These are phyloP conservation scores for Radiomyces spectabilis DNA, from an alignment of 192 early-diverging fungal species.

Conservation along the genomic window DNA sequence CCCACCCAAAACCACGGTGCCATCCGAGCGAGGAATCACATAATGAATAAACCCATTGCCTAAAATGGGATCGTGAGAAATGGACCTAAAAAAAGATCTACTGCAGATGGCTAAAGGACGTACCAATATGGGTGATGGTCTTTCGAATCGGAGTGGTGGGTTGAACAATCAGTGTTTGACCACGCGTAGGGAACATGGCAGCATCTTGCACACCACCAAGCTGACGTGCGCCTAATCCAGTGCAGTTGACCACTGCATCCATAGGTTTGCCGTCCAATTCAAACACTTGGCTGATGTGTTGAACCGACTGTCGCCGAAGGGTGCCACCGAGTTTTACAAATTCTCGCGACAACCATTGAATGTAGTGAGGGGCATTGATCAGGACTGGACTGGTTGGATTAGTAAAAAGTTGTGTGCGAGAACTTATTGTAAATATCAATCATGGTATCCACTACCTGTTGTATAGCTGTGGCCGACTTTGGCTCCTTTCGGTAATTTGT, in stretches of 20 bases:
- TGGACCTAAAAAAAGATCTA: background rate
- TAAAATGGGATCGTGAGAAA: background rate
- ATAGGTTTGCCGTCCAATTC: conserved; percentile 27
- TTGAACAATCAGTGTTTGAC: conserved; percentile 71
- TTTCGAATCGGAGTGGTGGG: conserved; percentile 63
- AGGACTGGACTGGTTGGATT: conserved; percentile 1
- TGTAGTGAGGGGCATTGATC: conserved; percentile 61
- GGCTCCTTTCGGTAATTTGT: conserved; percentile 43
- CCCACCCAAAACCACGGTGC: conserved; percentile 16
- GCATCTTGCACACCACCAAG: conserved; percentile 69
- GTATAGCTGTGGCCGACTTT: conserved; percentile 57
- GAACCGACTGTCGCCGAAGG: conserved; percentile 26
- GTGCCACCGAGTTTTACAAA: conserved; percentile 46
- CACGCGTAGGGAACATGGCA: conserved; percentile 67
- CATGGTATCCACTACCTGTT: conserved; percentile 33
- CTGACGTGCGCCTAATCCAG: conserved; percentile 57
- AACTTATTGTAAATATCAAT: background rate
- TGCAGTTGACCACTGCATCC: conserved; percentile 72
- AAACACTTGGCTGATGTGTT: conserved; percentile 43
- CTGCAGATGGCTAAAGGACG: conserved; percentile 3
- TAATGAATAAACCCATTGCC: conserved; percentile 14
- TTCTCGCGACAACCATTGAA: conserved; percentile 44
- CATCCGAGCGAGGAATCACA: conserved; percentile 19
- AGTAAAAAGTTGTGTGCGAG: background rate
- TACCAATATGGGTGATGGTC: conserved; percentile 43